These are phyloP conservation scores for Lentinula aciculospora DNA, from an alignment of 768 basidiomycete genomes.

Conservation along the genomic window DNA sequence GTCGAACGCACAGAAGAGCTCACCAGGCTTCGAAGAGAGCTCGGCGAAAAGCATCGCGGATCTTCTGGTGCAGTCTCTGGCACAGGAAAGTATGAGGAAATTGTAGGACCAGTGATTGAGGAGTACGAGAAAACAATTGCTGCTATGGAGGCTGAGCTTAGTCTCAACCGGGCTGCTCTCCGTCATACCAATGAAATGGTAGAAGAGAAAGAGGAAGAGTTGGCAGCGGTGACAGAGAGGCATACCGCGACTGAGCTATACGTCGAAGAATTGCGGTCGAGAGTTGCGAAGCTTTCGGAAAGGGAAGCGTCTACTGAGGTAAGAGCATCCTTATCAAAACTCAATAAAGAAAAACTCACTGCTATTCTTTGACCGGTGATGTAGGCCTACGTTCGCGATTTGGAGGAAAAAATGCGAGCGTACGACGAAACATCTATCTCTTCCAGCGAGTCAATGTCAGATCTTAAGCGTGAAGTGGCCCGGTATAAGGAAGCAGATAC, in stretches of 20 bases:
- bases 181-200: slow-evolving; percentile 89
- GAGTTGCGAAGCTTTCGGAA: slow-evolving; percentile 80
- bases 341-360: not conserved
- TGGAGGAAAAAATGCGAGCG: slow-evolving; percentile 86
- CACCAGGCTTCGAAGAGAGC: slow-evolving; percentile 69
- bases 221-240: slow-evolving; percentile 57
- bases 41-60: slow-evolving; percentile 66
- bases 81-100: slow-evolving; percentile 82
- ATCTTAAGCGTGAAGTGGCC: slow-evolving; percentile 78
- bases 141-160: slow-evolving; percentile 90
- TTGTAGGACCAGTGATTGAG: slow-evolving; percentile 95
- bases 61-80: slow-evolving; percentile 60
- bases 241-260: slow-evolving; percentile 80
- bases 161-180: slow-evolving; percentile 79
- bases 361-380: slow-evolving; percentile 6
- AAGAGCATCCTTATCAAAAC: slow-evolving; percentile 16
- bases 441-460: slow-evolving; percentile 74
- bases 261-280: slow-evolving; percentile 75
- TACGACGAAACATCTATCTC: slow-evolving; percentile 76
- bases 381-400: slow-evolving; percentile 88
- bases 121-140: slow-evolving; percentile 98
- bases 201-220: slow-evolving; percentile 85
- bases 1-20: slow-evolving; percentile 88
- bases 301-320: slow-evolving; percentile 92
- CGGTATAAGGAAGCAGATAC: slow-evolving; percentile 73